Evolutionary conservation across 2,329 filamentous ascomycete genomes (phyloP).

Genomic region (Zalaria obscura): DNA sequence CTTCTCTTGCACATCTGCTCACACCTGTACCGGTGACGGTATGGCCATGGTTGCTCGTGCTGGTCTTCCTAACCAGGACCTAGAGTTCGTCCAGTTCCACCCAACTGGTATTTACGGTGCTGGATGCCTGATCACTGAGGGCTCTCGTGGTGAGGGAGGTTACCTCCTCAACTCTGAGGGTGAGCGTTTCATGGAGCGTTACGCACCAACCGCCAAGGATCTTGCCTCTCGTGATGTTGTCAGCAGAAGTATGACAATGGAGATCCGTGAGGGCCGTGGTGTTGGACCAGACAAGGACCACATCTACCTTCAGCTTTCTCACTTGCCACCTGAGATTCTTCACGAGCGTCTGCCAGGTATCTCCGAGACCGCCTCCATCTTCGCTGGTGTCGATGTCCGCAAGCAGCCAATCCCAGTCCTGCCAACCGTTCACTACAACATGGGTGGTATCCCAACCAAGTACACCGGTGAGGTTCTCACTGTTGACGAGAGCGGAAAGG

Average conservation of each 20-base stretch:
- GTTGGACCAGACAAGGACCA: constrained; percentile 96
- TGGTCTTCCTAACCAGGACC: constrained; percentile 95
- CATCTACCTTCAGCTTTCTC: constrained; percentile 95
- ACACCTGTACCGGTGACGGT: constrained; percentile 97
- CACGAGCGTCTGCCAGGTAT: constrained; percentile 96
- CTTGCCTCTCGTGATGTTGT: constrained; percentile 92
- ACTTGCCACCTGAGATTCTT: constrained; percentile 81
- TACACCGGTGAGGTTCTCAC: constrained; percentile 96
- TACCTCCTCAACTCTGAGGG: constrained; percentile 96
- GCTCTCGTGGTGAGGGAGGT: constrained; percentile 93
- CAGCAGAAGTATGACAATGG: constrained; percentile 93
- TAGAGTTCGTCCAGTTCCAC: constrained; percentile 99
- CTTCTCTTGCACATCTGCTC: constrained; percentile 95
- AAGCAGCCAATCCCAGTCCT: constrained; percentile 96
- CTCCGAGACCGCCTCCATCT: constrained; percentile 94
- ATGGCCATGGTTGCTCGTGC: constrained; percentile 99
- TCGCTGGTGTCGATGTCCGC: constrained; percentile 88
- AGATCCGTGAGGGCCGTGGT: constrained; percentile 94
- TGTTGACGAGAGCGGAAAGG: constrained; percentile 70
- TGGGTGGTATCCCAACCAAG: constrained; percentile 96
- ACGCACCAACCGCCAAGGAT: constrained; percentile 96
- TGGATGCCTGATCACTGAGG: constrained; percentile 94
- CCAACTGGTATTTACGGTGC: constrained; percentile 98
- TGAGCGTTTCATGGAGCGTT: constrained; percentile 98
- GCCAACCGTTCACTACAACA: constrained; percentile 98